phyloP scores from a whole-genome alignment of 495 filamentous ascomycete species.

The Filosporella fistucella region DNA sequence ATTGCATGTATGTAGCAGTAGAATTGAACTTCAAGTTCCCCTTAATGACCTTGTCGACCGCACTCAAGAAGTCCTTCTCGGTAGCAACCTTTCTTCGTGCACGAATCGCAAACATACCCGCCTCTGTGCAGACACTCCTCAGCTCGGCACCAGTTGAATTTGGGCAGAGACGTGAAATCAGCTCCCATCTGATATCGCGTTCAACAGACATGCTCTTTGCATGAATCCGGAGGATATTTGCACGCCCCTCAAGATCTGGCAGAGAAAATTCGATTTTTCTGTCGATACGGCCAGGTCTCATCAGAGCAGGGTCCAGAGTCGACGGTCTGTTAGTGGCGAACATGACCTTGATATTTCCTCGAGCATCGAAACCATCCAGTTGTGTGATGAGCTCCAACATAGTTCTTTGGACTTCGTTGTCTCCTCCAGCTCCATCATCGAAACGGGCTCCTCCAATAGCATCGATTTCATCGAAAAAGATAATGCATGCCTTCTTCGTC shows the following conservation, averaged over 20 bases:
- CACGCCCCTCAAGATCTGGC: constrained; percentile 91
- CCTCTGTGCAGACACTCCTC: constrained; percentile 95
- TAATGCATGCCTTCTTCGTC: constrained; percentile 99
- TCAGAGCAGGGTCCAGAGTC: constrained; percentile 91
- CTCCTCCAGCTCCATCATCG: constrained; percentile 94
- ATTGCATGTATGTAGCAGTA: constrained; percentile 97
- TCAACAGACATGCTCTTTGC: constrained; percentile 99
- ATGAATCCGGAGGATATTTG: constrained; percentile 96
- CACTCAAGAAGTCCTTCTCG: constrained; percentile 97
- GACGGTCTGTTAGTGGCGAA: constrained; percentile 97
- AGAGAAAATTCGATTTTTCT: constrained; percentile 98
- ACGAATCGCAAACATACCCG: constrained; percentile 97
- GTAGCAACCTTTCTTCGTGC: constrained; percentile 96
- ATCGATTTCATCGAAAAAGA: constrained; percentile 99
- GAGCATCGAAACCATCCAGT: constrained; percentile 92
- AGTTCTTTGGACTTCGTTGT: constrained; percentile 98
- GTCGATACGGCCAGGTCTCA: constrained; percentile 97
- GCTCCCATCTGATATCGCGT: constrained; percentile 96
- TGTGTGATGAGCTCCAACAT: constrained; percentile 99
- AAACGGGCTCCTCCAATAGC: constrained; percentile 97
- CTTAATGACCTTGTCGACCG: constrained; percentile 99
- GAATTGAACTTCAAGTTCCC: constrained; percentile 99
- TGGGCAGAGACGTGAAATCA: constrained; percentile 93
- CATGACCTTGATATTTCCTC: constrained; percentile 99
- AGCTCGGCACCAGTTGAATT: constrained; percentile 96